Conservation (phyloP, 108 stramenopile genomes). For the Cylindrotheca fusiformis region DNA sequence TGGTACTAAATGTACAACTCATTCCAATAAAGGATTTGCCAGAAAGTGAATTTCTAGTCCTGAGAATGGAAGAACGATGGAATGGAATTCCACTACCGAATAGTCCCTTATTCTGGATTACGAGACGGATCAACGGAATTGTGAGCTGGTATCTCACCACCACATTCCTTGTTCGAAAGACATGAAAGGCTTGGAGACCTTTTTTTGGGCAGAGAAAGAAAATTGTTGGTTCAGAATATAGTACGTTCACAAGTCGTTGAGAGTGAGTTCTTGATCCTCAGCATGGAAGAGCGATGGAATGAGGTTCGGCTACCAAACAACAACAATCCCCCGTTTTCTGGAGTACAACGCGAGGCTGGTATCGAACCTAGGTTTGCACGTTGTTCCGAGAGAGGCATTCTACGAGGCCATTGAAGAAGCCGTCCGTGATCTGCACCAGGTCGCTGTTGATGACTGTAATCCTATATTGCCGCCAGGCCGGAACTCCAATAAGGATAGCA, state of each 20-base stretch:
- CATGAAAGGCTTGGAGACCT: too few species aligned
- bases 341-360: slow-evolving; percentile 7
- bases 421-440: too few species aligned
- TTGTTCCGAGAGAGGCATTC: too few species aligned
- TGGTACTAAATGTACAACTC: slow-evolving; percentile 21
- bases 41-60: slow-evolving; percentile 28
- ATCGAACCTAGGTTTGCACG: too few species aligned
- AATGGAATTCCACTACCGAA: slow-evolving; percentile 17
- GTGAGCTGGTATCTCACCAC: slow-evolving; percentile 17
- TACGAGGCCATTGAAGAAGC: too few species aligned
- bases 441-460: too few species aligned
- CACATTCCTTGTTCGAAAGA: too few species aligned
- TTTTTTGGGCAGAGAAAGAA: too few species aligned
- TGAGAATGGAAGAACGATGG: slow-evolving; percentile 23
- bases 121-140: slow-evolving; percentile 26
- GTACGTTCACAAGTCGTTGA: too few species aligned
- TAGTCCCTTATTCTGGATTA: slow-evolving; percentile 8
- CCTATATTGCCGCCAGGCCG: too few species aligned
- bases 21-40: slow-evolving; percentile 9
- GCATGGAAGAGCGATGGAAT: slow-evolving; percentile 27
- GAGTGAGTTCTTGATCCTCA: slow-evolving; percentile 20
- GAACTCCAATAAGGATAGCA: too few species aligned
- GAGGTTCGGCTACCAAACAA: slow-evolving; percentile 9
- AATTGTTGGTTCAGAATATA: too few species aligned
- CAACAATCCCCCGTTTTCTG: slow-evolving; percentile 13